Percentiles rank a stretch among this genome's conserved stretches.
These are phyloP conservation scores for Fusarium sp. DNA, from an alignment of 2,329 filamentous ascomycete species.

Conservation along the genomic window DNA sequence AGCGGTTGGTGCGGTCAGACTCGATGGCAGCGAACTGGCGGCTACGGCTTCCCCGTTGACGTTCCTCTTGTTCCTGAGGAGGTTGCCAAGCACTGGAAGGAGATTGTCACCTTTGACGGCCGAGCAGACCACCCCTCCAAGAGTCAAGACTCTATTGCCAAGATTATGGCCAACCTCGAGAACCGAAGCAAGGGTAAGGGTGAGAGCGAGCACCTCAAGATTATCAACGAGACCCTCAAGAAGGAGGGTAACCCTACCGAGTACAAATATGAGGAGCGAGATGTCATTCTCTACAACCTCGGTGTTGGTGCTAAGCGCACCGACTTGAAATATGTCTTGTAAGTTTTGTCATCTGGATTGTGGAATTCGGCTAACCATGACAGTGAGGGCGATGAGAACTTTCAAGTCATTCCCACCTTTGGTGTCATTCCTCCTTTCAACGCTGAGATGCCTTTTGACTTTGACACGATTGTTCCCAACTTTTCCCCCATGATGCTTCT, in stretches of 20 bases:
- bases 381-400: constrained; percentile 85
- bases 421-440: constrained; percentile 96
- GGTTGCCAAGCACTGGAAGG: constrained; percentile 78
- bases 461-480: constrained; percentile 89
- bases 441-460: constrained; percentile 80
- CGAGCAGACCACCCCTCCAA: constrained; percentile 88
- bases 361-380: constrained; percentile 1
- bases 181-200: constrained; percentile 74
- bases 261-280: constrained; percentile 86
- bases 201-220: constrained; percentile 74
- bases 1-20: constrained; percentile 93
- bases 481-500: constrained; percentile 99
- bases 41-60: constrained; percentile 91
- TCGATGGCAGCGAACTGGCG: constrained; percentile 92
- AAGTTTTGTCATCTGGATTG: constrained; percentile 36
- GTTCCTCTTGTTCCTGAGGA: constrained; percentile 85
- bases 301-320: constrained; percentile 91
- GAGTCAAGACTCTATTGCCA: constrained; percentile 79
- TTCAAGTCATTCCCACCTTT: constrained; percentile 94
- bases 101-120: constrained; percentile 87
- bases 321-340: constrained; percentile 87
- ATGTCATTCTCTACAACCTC: constrained; percentile 95
- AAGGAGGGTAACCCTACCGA: constrained; percentile 76
- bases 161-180: constrained; percentile 82
- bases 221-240: constrained; percentile 81